These are phyloP conservation scores for Yarrowia deformans DNA, from an alignment of 805 yeast genomes.

Conservation along the genomic window DNA sequence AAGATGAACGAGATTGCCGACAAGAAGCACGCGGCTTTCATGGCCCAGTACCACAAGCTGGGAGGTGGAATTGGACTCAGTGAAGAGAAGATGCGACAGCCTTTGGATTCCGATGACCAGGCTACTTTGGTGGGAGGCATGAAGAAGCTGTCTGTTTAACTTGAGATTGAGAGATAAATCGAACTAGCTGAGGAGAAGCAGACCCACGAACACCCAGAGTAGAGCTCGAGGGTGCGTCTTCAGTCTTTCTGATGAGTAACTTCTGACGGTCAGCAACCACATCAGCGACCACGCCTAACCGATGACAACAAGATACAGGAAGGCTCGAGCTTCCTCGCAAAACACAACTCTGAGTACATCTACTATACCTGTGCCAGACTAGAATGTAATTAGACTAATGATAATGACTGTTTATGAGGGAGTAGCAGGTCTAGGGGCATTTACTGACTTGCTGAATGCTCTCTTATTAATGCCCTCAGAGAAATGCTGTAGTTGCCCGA, in stretches of 20 bases:
- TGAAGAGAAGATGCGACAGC: conserved; percentile 73
- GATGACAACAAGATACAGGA: too few species aligned
- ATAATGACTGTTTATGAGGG: conserved; percentile 10
- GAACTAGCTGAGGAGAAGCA: too few species aligned
- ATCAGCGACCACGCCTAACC: too few species aligned
- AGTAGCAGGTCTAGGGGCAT: background rate
- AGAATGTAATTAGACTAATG: conserved; percentile 30
- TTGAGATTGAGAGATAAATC: too few species aligned
- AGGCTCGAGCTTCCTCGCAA: background rate
- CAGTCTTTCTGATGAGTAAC: too few species aligned
- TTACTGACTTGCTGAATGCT: too few species aligned
- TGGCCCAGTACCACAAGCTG: conserved; percentile 70
- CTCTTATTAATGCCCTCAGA: too few species aligned
- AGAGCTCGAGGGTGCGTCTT: too few species aligned
- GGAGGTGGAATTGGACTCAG: conserved; percentile 81
- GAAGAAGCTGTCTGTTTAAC: conserved; percentile 13
- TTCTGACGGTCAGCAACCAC: too few species aligned
- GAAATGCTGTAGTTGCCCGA: too few species aligned
- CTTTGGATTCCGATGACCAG: conserved; percentile 7
- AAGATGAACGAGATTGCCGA: conserved; percentile 66
- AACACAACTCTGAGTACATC: background rate
- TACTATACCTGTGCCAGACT: background rate
- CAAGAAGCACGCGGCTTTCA: conserved; percentile 65
- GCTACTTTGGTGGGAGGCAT: conserved; percentile 24
- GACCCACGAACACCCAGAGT: too few species aligned